These are phyloP conservation scores for Byssothecium circinans DNA, from an alignment of 2,329 filamentous ascomycete genomes.

Conservation along the genomic window DNA sequence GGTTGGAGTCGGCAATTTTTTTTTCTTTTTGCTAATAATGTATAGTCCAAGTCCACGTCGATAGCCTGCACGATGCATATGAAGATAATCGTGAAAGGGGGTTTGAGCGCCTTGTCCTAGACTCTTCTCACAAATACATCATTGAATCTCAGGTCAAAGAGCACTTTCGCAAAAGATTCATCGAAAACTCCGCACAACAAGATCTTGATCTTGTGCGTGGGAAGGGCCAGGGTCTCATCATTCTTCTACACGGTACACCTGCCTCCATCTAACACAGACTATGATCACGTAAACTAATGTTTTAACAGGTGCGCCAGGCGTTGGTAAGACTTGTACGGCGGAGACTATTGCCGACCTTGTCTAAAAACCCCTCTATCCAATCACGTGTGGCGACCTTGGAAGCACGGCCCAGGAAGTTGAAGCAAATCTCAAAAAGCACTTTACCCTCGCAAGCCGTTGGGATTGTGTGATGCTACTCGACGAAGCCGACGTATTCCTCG, in stretches of 20 bases:
- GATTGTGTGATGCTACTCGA: conserved; percentile 55
- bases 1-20: background rate
- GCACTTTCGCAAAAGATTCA: conserved; percentile 39
- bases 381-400: conserved; percentile 55
- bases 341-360: conserved; percentile 6
- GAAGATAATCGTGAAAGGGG: conserved; percentile 36
- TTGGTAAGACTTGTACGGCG: conserved; percentile 10
- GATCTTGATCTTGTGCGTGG: conserved; percentile 8
- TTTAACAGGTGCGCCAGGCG: conserved; percentile 41
- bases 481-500: no score
- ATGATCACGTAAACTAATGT: background rate
- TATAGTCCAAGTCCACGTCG: background rate
- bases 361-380: conserved; percentile 50
- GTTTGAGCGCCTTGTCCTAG: conserved; percentile 52
- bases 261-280: background rate
- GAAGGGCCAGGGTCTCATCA: conserved; percentile 12
- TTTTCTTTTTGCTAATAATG: background rate
- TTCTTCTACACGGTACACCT: conserved; percentile 6
- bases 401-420: conserved; percentile 46
- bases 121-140: conserved; percentile 50
- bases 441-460: conserved; percentile 55
- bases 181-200: conserved; percentile 49
- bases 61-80: background rate
- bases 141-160: conserved; percentile 49
- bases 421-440: conserved; percentile 50